These are phyloP conservation scores for Tetrapisispora arboricola DNA, from an alignment of 805 yeast species.

Conservation along the genomic window DNA sequence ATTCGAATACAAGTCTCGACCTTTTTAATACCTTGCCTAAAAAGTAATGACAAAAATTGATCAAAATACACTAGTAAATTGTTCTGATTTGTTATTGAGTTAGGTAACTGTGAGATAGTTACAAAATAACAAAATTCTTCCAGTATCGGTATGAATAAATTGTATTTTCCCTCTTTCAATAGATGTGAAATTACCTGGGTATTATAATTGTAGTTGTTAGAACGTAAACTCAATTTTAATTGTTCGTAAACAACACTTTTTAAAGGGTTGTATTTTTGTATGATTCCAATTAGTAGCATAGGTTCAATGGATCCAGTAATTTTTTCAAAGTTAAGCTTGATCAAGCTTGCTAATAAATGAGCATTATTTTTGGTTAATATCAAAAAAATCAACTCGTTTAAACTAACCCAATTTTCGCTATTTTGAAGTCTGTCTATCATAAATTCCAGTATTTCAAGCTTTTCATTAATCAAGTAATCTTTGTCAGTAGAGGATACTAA, in stretches of 20 bases:
- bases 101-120: neutral
- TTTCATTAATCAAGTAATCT: neutral
- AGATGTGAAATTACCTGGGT: neutral
- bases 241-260: neutral
- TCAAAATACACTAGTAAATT: neutral
- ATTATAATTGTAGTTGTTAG: neutral
- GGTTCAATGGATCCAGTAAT: neutral
- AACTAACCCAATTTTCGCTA: neutral
- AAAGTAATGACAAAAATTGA: neutral
- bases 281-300: neutral
- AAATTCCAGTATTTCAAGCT: no score
- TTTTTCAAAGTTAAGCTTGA: no score
- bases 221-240: neutral
- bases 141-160: neutral
- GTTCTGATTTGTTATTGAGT: neutral
- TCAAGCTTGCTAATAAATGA: neutral
- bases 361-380: neutral
- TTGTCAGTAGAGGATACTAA: neutral
- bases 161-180: neutral
- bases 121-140: constrained; percentile 1
- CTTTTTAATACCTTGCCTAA: neutral
- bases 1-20: neutral
- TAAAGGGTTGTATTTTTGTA: neutral
- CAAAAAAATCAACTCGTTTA: neutral
- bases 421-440: no score